Evolutionary conservation across 192 early-diverging fungal species (phyloP).

Genomic region (Chytriomyces sp.): DNA sequence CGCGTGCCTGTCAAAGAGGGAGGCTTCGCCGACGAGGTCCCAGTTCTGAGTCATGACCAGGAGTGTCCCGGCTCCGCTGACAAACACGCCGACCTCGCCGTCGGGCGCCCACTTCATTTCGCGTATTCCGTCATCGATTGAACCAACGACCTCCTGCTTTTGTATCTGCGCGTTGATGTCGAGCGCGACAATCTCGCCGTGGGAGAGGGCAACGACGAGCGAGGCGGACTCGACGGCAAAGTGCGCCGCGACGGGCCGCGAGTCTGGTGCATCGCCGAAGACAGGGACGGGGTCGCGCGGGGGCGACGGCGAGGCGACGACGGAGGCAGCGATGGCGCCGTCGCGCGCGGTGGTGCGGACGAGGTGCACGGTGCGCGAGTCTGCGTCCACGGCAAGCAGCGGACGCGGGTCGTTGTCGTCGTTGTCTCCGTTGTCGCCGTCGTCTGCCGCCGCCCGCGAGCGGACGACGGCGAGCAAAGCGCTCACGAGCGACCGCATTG

Average conservation of each 20-base stretch:
- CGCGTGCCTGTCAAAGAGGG: slow-evolving; percentile 38
- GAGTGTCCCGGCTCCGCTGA: slow-evolving; percentile 62
- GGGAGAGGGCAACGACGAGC: slow-evolving; percentile 46
- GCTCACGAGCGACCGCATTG: not conserved
- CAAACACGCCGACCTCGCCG: slow-evolving; percentile 6
- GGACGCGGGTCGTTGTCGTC: no score
- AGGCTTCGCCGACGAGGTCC: slow-evolving; percentile 83
- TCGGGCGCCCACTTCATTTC: slow-evolving; percentile 53
- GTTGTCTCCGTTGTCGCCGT: no score
- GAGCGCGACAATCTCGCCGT: slow-evolving; percentile 53
- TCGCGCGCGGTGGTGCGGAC: not conserved
- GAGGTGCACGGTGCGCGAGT: no score
- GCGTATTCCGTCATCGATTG: slow-evolving; percentile 72
- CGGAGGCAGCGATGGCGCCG: not conserved
- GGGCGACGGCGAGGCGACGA: not conserved
- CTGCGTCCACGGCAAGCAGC: no score
- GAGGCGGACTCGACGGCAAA: slow-evolving; percentile 54
- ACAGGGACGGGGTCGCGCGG: not conserved
- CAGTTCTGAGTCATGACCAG: slow-evolving; percentile 92
- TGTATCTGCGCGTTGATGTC: not conserved
- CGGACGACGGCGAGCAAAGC: not conserved
- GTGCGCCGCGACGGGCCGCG: slow-evolving; percentile 18
- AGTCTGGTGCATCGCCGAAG: not conserved
- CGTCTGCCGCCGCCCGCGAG: no score
- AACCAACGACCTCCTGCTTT: slow-evolving; percentile 64